phyloP scores from a whole-genome alignment of 352 stramenopile genomes.

The Elongisporangium anandrum region DNA sequence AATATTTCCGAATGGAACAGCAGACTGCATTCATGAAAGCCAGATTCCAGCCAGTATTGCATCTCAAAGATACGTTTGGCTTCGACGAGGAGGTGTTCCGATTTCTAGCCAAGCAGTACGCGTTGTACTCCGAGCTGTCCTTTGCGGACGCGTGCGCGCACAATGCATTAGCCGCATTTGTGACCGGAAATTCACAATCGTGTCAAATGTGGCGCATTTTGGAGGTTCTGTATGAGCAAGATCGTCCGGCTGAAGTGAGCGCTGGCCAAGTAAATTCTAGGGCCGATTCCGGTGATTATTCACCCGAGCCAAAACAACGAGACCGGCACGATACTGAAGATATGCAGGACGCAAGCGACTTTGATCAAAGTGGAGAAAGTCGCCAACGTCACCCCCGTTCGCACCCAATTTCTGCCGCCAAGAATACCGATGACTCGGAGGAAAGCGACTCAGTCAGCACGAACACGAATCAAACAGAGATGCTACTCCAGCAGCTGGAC shows the following conservation, averaged over 20 bases:
- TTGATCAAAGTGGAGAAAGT: neutral
- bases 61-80: constrained; percentile 77
- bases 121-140: constrained; percentile 32
- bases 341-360: neutral
- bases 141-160: constrained; percentile 79
- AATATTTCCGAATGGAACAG: constrained; percentile 48
- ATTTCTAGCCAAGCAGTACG: constrained; percentile 77
- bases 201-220: constrained; percentile 87
- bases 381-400: neutral
- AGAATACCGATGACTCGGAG: constrained; percentile 13
- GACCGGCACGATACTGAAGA: neutral
- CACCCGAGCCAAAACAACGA: neutral
- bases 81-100: constrained; percentile 85
- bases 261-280: constrained; percentile 2
- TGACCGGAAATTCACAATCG: constrained; percentile 65
- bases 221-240: constrained; percentile 62
- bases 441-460: constrained; percentile 12
- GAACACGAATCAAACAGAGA: constrained; percentile 62
- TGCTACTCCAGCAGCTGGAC: constrained; percentile 81
- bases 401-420: neutral
- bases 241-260: constrained; percentile 9
- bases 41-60: constrained; percentile 59
- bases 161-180: constrained; percentile 76
- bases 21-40: constrained; percentile 54
- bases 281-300: constrained; percentile 1